Conservation (phyloP, 257 asterid species). For the Marsdenia floribunda region DNA sequence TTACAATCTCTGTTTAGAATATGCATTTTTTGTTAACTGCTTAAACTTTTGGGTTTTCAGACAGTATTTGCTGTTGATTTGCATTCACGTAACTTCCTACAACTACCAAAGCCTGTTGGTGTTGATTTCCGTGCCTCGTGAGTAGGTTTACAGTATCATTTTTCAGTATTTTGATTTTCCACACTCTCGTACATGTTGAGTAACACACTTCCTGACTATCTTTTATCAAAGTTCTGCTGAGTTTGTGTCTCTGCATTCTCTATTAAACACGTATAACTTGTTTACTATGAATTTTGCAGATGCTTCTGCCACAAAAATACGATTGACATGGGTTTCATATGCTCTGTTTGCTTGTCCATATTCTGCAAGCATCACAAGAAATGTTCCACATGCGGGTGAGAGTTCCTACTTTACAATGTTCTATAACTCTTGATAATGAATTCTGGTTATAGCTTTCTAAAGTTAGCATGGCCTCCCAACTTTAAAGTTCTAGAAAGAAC, state of each 20-base stretch:
- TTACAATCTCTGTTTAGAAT: not conserved
- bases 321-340: constrained; percentile 87
- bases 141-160: constrained; percentile 29
- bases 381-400: constrained; percentile 95
- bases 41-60: constrained; percentile 35
- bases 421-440: not conserved
- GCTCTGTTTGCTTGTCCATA: constrained; percentile 88
- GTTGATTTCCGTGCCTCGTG: constrained; percentile 98
- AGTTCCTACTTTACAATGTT: constrained; percentile 7
- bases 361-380: constrained; percentile 88
- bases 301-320: constrained; percentile 96
- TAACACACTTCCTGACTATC: not conserved
- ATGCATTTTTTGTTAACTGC: not conserved
- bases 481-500: not conserved
- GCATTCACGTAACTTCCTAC: constrained; percentile 77
- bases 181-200: not conserved
- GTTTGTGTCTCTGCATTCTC: too few species aligned
- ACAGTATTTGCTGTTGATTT: constrained; percentile 86
- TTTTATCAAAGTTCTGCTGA: not conserved
- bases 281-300: constrained; percentile 30
- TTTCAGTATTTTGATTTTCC: not conserved
- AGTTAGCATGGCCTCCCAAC: not conserved
- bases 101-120: constrained; percentile 89
- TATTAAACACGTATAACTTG: not conserved
- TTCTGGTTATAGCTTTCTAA: not conserved